Base-by-base conservation (phyloP, 2,329 filamentous ascomycete species). In the Didymellaceae sp. region DNA sequence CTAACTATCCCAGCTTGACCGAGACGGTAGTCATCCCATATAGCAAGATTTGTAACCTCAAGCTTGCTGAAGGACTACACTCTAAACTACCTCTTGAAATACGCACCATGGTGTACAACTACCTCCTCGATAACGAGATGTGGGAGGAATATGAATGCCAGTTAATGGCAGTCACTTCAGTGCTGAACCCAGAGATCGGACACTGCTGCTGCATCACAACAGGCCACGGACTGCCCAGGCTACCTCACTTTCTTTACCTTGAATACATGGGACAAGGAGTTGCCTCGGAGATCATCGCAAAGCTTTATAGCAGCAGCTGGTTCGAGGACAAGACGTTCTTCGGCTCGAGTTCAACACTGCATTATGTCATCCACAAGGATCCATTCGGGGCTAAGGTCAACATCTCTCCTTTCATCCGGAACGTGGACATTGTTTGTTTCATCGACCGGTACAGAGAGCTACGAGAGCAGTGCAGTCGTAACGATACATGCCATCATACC, bases 11-110 rank as follows among this genome's bases (percentile, higher is more conserved):
- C 7, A 45, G 41, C 1, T 18, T 45, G 24, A 37, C 16, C 6
- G 24, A 37, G 24, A 45, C 24, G 4, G 37, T 32, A 1, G n/a
- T 37, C 31, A 30, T 45, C 7, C 41, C 41, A 13, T 45, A 37
- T 14, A 45, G 31, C 22, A 37, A 45, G 22, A 16, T 17, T 3
- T 45, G 41, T 31, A 45, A 45, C 17, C 32, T 13, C 24, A 30
- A 16, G 7, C 16, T 45, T n/a, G 41, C 41, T 1, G 18, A 25
- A 6, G 1, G 5, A 2, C 28, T 45, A 4, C 41, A 37, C 14
- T 17, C 13, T 2, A 22, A 3, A 4, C n/a, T 45, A 1, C 41
- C 41, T 20, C 24, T 9, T 3, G 41, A 45, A 16, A 30, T 45
- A 20, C 41, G 41, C 3, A 22, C 22, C 31, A 45, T 35, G 20